A percentile compares a stretch with the other conserved stretches of the same genome.
Evolutionary conservation across 441 rosid species (phyloP).

Genomic region (Adansonia gregorii): DNA sequence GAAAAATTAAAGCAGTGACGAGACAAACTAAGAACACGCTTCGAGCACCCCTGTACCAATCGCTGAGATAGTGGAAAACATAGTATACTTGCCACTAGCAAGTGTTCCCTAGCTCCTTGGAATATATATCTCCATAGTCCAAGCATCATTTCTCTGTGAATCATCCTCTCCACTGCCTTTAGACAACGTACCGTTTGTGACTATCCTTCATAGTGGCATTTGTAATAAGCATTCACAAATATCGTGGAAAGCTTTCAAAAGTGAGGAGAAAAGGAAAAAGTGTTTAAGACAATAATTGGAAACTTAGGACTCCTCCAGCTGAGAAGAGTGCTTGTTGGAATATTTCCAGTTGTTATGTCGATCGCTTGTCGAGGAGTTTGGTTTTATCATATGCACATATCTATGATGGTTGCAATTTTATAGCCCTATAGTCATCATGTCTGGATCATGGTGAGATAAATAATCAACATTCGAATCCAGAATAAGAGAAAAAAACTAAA

Average conservation of each 20-base stretch:
- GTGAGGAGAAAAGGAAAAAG: neutral
- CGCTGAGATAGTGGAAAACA: slow-evolving; percentile 29
- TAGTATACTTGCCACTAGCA: slow-evolving; percentile 30
- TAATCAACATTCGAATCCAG: neutral
- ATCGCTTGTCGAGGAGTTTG: neutral
- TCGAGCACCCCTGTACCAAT: slow-evolving; percentile 7
- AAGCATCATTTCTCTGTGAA: neutral
- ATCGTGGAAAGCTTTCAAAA: neutral
- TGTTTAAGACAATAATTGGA: neutral
- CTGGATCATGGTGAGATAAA: neutral
- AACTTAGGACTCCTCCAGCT: neutral
- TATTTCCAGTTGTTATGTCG: neutral
- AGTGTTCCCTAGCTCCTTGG: slow-evolving; percentile 18
- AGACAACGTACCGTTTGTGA: neutral
- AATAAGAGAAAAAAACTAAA: neutral
- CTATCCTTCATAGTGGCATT: neutral
- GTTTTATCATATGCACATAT: neutral
- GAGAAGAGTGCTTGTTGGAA: neutral
- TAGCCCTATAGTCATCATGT: neutral
- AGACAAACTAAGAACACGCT: neutral
- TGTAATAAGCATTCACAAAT: neutral
- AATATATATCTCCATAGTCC: neutral
- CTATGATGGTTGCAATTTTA: neutral
- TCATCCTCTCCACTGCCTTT: neutral
- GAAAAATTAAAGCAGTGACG: neutral